Base-by-base conservation (phyloP, 2,329 filamentous ascomycete species). In the Thermothelomyces thermophilus region DNA sequence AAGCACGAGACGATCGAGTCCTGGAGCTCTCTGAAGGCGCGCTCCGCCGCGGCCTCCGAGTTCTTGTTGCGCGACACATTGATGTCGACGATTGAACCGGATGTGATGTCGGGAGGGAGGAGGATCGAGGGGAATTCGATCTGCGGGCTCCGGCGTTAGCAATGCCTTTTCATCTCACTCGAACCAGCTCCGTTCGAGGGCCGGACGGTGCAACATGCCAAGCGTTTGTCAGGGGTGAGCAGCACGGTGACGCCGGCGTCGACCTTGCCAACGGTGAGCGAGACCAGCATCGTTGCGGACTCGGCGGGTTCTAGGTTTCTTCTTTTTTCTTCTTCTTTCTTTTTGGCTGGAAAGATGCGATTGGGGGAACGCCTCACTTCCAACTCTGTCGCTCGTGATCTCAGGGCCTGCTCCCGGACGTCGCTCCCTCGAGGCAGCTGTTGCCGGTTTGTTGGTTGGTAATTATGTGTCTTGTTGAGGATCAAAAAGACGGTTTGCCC, bases 81-180 rank as follows among this genome's bases (percentile, higher is more conserved):
- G 69, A 98, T 97, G 70, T 98, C 93, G 68, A 98, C 93, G 63
- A 98, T 97, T 67, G 87, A 94, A 60, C 93, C 93, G 14, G 90
- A 95, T 55, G 88, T 84, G 69, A 98, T 98, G 67, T 95, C 90
- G 55, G 87, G 87, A 1, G 93, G 93, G 14, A 98, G 84, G 43
- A 98, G 86, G 58, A 98, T 95, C 41, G 93, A 97, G 31, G 93
- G 93, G 65, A 98, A 98, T 68, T 98, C 93, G 67, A 98, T 97
- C 91, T 97, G 22, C 16, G 42, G 64, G 46, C 34, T n/a, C 16
- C 34, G 33, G 36, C 37, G 31, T 54, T 48, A 60, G 63, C 59
- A 40, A 5, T 42, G 11, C 17, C 10, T n/a, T 11, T 16, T 35
- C 16, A 31, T 10, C 3, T 31, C 9, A 31, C 30, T n/a, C 9